Percentiles rank a stretch among this genome's conserved stretches.
Conservation (phyloP, 2,329 filamentous ascomycete species). For the Xenoacremonium recifei region DNA sequence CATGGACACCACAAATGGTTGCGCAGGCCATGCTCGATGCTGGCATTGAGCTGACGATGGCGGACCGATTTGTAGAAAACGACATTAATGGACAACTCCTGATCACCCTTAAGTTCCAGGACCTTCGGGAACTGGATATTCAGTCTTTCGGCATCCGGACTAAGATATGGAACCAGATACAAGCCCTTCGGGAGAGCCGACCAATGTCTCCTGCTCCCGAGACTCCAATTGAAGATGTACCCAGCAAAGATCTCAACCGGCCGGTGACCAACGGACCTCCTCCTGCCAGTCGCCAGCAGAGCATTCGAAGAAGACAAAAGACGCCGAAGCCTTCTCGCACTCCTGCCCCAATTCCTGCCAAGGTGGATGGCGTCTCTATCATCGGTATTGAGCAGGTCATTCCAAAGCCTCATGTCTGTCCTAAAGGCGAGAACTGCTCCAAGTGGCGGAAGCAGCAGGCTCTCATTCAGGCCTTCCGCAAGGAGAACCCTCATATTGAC, state of each 20-base stretch:
- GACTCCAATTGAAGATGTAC: constrained; percentile 61
- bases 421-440: constrained; percentile 80
- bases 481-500: constrained; percentile 68
- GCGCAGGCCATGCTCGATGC: constrained; percentile 84
- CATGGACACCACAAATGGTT: constrained; percentile 74
- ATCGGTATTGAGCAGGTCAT: constrained; percentile 89
- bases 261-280: no score
- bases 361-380: no score
- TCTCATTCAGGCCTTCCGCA: constrained; percentile 70
- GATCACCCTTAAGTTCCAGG: constrained; percentile 88
- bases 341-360: no score
- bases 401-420: constrained; percentile 79
- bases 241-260: constrained; percentile 44
- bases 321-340: constrained; percentile 77
- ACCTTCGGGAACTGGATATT: constrained; percentile 78
- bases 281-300: constrained; percentile 36
- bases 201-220: constrained; percentile 51
- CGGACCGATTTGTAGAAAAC: constrained; percentile 85
- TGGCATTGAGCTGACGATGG: constrained; percentile 73
- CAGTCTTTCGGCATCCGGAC: constrained; percentile 79
- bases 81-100: constrained; percentile 89
- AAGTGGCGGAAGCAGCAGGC: constrained; percentile 81
- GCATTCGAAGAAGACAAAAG: constrained; percentile 39
- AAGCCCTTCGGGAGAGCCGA: constrained; percentile 60
- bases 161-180: constrained; percentile 77